Base-by-base conservation (phyloP, 2,329 filamentous ascomycete species). In the Endothia cerciana region DNA sequence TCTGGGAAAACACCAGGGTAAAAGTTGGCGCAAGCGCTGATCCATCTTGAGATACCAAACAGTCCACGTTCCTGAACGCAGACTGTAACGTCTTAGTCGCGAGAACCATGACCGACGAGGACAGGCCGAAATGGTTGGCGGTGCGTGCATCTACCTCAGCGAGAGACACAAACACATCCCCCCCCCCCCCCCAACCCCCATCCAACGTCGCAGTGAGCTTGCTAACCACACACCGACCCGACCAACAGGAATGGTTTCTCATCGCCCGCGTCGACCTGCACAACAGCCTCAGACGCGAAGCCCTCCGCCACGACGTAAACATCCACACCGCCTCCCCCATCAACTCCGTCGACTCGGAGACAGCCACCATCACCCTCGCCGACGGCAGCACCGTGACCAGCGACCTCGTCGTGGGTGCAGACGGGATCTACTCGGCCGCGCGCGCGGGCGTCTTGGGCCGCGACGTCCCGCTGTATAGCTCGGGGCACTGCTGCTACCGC, bases 321-420 rank as follows among this genome's bases (percentile, higher is more conserved):
- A 68, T 68, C 36, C 66, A 66, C 43, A 66, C 66, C 6, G 56
- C 40, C 15, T 28, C 17, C 3, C 38, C 33, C 7, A 40, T 63
- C n/a, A 41, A 22, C 13, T 47, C 36, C 15, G 36, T 68, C 4
- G 60, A 68, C 60, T 47, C 63, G 33, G 63, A 57, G 57, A 33
- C 60, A 22, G 66, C 33, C 60, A 68, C 41, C 49, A 45, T 68
- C 33, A 40, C 57, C 41, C 38, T 63, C 8, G 53, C 56, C n/a
- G 60, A 66, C 25, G 63, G 66, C 49, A 36, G 25, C 22, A 65
- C 49, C n/a, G 60, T 58, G 43, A n/a, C 55, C n/a, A 63, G 66
- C 28, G 63, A 63, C 49, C 56, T 68, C n/a, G 45, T 65, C 28
- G 56, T 68, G 33, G 58, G 66, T 38, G 66, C 66, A 11, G 66